Evolutionary conservation across 2,329 filamentous ascomycete species (phyloP), one percentile per base, ranked within the genome.

Genomic region (Phyllosticta paracitricarpa): DNA sequence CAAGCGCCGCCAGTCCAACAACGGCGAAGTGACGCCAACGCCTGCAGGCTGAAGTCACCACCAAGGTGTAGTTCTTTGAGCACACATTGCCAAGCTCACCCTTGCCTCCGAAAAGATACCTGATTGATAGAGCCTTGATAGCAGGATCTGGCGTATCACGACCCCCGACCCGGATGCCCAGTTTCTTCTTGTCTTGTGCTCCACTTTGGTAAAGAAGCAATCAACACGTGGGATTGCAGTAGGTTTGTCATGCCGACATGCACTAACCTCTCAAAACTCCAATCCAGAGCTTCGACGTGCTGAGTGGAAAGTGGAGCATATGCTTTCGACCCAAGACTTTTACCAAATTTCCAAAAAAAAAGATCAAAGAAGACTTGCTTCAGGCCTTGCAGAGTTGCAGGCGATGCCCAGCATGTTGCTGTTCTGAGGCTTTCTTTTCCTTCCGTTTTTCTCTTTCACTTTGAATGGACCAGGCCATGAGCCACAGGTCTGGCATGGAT

Each of bases 11-110:
- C 59, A 57, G 40, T 61, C 59, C 48, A 26, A 40, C 53, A 61
- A 61, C 48, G 59, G 59, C 24, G 59, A 61, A 48, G 54, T 54
- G 33, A 54, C 56, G 40, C 35, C 59, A 51, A 57, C 59, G 9
- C 53, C 58, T 26, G 54, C 54, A 28, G 59, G 59, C 59, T 61
- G 59, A 61, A 48, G 35, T 61, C 59, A 61, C 48, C 59, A 61
- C 54, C 54, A 61, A 61, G 59, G 59, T 61, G 59, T 61, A 61
- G 59, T 61, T 61, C 55, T 54, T 56, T 35, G 54, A 51, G 33
- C 25, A 28, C 56, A 35, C 48, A 35, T 35, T 56, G 56, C 22
- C 25, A 51, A 57, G 35, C 17, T 8, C 26, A n/a, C 19, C 35
- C 28, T 56, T n/a, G 40, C 40, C 40, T 48, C 33, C 28, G 54